Percentiles rank a stretch among this genome's conserved stretches.
Conservation (phyloP, 768 basidiomycete genomes). For the Kockovaella imperatae region DNA sequence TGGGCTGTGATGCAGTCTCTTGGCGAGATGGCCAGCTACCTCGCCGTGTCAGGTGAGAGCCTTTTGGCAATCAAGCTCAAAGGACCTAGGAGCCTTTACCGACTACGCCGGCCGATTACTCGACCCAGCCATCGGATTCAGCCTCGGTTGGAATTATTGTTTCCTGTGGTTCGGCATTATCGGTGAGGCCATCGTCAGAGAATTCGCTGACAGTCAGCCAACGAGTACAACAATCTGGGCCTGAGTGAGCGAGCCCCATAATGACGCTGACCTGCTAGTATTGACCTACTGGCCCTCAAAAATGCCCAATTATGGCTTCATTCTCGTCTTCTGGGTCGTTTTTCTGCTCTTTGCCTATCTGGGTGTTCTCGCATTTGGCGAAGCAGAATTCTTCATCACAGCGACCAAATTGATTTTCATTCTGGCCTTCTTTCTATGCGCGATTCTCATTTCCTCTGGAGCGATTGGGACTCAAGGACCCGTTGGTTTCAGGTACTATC, state of each 20-base stretch:
- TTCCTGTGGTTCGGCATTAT: not conserved
- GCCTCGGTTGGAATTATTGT: not conserved
- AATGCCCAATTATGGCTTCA: not conserved
- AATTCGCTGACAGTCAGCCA: no score
- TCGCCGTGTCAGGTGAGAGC: no score
- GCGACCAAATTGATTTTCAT: not conserved
- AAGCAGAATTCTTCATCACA: not conserved
- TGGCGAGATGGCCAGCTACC: no score
- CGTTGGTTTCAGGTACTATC: not conserved
- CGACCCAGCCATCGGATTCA: constrained; percentile 5
- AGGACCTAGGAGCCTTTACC: not conserved
- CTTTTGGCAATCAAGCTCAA: no score
- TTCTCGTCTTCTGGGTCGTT: not conserved
- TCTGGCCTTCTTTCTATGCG: not conserved
- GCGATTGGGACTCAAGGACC: not conserved
- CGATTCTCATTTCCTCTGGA: not conserved
- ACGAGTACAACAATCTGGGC: not conserved
- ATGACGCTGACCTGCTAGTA: not conserved
- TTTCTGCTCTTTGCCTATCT: not conserved
- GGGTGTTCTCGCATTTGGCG: not conserved
- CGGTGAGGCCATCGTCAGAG: no score
- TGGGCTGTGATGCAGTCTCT: no score
- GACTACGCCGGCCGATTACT: not conserved
- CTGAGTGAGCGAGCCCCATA: not conserved
- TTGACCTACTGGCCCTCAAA: not conserved